Conservation (phyloP, 2,329 filamentous ascomycete species). For the Colletotrichum sp. region DNA sequence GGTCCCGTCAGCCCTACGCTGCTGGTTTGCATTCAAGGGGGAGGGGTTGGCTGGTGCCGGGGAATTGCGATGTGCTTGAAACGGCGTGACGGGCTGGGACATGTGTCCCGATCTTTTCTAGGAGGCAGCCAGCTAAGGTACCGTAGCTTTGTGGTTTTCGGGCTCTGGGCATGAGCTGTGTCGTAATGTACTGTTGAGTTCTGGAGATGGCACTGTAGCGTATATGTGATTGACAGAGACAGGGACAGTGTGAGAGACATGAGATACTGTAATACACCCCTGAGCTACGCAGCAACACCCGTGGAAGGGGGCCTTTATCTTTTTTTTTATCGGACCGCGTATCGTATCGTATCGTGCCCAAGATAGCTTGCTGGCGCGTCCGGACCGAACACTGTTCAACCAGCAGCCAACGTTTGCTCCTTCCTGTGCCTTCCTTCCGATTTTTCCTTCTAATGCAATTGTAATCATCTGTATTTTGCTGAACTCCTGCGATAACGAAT, state of each 20-base stretch:
- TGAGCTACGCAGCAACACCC: not conserved
- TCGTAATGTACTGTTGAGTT: not conserved
- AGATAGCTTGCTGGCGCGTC: not conserved
- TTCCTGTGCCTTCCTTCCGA: not conserved
- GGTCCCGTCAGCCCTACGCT: not conserved
- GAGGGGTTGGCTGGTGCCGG: not conserved
- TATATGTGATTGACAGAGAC: too few species aligned
- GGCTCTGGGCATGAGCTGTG: not conserved
- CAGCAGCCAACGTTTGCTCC: not conserved
- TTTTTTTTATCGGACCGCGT: conserved; percentile 13
- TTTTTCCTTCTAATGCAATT: not conserved
- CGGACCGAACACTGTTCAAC: not conserved
- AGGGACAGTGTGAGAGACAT: fast-evolving
- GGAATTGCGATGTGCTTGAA: not conserved
- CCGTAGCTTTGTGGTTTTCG: not conserved
- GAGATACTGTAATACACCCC: not conserved
- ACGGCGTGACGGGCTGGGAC: not conserved
- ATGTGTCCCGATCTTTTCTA: not conserved
- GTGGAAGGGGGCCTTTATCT: not conserved
- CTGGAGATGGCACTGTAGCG: not conserved
- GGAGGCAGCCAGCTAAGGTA: not conserved
- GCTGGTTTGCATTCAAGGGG: not conserved
- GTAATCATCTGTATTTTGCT: not conserved
- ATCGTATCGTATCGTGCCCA: not conserved
- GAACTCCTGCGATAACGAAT: not conserved